phyloP scores from a whole-genome alignment of 2,329 filamentous ascomycete species.

The Harringtonia lauricola region DNA sequence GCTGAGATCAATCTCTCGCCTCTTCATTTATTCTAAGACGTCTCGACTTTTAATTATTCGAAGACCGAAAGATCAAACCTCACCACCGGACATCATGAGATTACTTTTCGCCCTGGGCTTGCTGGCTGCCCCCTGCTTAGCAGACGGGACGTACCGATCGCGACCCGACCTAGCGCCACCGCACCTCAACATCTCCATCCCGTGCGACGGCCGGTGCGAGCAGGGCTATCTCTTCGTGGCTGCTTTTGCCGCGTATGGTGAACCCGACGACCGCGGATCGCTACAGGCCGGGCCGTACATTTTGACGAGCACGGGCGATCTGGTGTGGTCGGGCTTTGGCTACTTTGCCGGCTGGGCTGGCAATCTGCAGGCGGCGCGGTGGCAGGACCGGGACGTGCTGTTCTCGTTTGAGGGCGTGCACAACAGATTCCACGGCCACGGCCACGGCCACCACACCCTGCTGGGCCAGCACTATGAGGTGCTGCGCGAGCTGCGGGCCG shows the following conservation, averaged over 20 bases:
- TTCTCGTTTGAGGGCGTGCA: slow-evolving; percentile 43
- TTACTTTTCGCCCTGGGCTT: neutral
- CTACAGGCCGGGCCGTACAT: slow-evolving; percentile 43
- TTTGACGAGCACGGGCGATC: slow-evolving; percentile 39
- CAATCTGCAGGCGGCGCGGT: slow-evolving; percentile 40
- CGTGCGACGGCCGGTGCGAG: slow-evolving; percentile 24
- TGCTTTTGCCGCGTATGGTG: slow-evolving; percentile 11
- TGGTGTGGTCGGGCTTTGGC: slow-evolving; percentile 45
- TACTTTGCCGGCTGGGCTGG: slow-evolving; percentile 39
- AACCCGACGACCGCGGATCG: slow-evolving; percentile 18
- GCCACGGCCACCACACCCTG: slow-evolving; percentile 41
- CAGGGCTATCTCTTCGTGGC: slow-evolving; percentile 18
- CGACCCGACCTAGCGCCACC: slow-evolving; percentile 21
- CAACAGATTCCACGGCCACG: slow-evolving; percentile 39
- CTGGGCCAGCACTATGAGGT: slow-evolving; percentile 43
- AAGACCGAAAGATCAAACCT: too few species aligned
- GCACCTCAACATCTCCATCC: slow-evolving; percentile 20
- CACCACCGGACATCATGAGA: neutral
- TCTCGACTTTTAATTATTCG: too few species aligned
- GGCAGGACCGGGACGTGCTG: slow-evolving; percentile 39
- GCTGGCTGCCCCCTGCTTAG: neutral
- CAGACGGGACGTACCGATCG: slow-evolving; percentile 6
- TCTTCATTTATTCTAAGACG: neutral
- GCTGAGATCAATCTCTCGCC: too few species aligned
- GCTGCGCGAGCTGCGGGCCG: slow-evolving; percentile 37